Evolutionary conservation across 768 basidiomycete genomes (phyloP).

Genomic region (Trametes maxima): DNA sequence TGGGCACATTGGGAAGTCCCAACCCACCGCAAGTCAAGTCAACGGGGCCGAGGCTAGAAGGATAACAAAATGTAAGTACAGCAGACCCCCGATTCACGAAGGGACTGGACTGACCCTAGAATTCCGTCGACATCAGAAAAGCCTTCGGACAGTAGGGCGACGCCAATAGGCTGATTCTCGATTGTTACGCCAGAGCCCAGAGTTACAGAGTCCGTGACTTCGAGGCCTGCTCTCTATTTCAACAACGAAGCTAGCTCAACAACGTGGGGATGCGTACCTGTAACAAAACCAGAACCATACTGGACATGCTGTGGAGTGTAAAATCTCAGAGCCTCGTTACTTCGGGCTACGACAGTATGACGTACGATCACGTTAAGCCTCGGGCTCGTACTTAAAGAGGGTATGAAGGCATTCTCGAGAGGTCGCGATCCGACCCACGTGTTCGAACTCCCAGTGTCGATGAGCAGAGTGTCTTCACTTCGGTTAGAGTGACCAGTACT

Average conservation of each 20-base stretch:
- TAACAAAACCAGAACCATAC: constrained; percentile 54
- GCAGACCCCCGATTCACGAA: background rate
- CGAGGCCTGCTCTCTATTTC: constrained; percentile 6
- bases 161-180: constrained; percentile 40
- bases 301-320: constrained; percentile 40
- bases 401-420: constrained; percentile 39
- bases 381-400: constrained; percentile 41
- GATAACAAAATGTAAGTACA: background rate
- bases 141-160: constrained; percentile 30
- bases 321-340: background rate
- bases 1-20: background rate
- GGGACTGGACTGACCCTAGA: constrained; percentile 31
- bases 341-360: constrained; percentile 34
- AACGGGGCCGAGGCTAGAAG: constrained; percentile 35
- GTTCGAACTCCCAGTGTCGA: constrained; percentile 56
- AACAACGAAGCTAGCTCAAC: background rate
- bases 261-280: constrained; percentile 31
- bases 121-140: constrained; percentile 40
- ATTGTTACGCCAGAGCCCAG: constrained; percentile 33
- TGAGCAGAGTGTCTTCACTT: constrained; percentile 45
- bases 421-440: constrained; percentile 55
- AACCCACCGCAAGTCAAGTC: constrained; percentile 33
- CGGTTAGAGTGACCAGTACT: background rate
- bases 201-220: constrained; percentile 43
- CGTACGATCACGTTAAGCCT: constrained; percentile 33